phyloP scores from a whole-genome alignment of 2,329 filamentous ascomycete species.

The Botrytis paeoniae region DNA sequence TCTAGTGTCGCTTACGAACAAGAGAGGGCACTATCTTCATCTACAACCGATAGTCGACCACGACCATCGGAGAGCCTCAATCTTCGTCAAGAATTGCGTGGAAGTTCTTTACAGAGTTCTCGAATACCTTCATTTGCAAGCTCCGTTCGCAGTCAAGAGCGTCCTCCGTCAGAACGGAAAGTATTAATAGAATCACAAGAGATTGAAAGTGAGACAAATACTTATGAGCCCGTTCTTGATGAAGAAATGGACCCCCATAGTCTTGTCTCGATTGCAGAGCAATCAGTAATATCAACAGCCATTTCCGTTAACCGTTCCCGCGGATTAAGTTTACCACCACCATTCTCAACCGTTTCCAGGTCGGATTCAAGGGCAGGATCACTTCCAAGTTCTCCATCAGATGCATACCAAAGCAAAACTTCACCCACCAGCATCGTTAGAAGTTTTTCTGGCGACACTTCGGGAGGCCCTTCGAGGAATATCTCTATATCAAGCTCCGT shows the following conservation, averaged over 20 bases:
- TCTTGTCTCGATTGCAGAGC: background rate
- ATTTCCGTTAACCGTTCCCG: slow-evolving; percentile 17
- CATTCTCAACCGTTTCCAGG: slow-evolving; percentile 34
- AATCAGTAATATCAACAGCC: background rate
- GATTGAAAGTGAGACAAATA: background rate
- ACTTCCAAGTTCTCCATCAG: slow-evolving; percentile 24
- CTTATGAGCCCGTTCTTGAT: background rate
- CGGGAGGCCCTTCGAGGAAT: slow-evolving; percentile 3
- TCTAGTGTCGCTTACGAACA: slow-evolving; percentile 36
- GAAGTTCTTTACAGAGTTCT: slow-evolving; percentile 32
- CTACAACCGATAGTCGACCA: slow-evolving; percentile 25
- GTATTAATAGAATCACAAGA: background rate
- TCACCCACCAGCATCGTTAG: slow-evolving; percentile 21
- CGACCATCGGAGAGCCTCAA: slow-evolving; percentile 24
- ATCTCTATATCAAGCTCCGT: slow-evolving; percentile 6
- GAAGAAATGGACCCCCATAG: background rate
- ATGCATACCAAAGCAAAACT: background rate
- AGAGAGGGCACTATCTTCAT: slow-evolving; percentile 28
- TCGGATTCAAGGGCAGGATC: slow-evolving; percentile 27
- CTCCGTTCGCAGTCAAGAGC: background rate
- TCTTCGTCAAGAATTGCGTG: slow-evolving; percentile 33
- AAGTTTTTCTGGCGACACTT: slow-evolving; percentile 18
- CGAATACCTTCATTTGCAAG: slow-evolving; percentile 20
- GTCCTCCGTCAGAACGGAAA: background rate
- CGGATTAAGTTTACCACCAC: slow-evolving; percentile 32